Percentiles rank a stretch among this genome's conserved stretches.
phyloP scores from a whole-genome alignment of 2,329 filamentous ascomycete species.

The Truncatella angustata region DNA sequence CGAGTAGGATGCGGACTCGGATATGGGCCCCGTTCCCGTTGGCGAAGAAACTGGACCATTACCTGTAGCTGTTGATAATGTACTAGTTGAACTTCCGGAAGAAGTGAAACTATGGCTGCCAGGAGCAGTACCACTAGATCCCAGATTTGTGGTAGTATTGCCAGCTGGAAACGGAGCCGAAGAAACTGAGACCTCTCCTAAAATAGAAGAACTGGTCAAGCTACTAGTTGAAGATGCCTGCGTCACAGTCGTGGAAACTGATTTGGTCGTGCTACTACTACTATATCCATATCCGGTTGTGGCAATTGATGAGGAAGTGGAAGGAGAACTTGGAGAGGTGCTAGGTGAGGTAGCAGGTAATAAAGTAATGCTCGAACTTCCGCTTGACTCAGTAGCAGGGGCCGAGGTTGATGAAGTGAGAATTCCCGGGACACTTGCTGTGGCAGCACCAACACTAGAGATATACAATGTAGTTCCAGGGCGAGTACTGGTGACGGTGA shows the following conservation, averaged over 20 bases:
- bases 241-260: background rate
- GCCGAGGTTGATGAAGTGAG: no score
- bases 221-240: background rate
- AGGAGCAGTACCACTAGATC: background rate
- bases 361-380: no score
- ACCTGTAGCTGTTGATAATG: background rate
- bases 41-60: background rate
- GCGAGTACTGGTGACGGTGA: slow-evolving; percentile 19
- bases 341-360: no score
- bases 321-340: no score
- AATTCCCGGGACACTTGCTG: no score
- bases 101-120: no score
- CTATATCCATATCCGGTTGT: background rate
- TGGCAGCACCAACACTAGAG: slow-evolving; percentile 20
- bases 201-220: background rate
- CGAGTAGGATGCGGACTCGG: background rate
- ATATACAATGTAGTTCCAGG: slow-evolving; percentile 19
- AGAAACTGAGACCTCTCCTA: background rate
- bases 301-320: no score
- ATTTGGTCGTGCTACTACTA: background rate
- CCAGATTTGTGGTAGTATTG: background rate
- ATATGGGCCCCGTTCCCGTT: background rate
- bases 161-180: background rate
- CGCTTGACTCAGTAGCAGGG: no score
- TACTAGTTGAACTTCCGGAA: background rate